Evolutionary conservation across 108 stramenopile genomes (phyloP).

Genomic region (Skeletonema menzelii): DNA sequence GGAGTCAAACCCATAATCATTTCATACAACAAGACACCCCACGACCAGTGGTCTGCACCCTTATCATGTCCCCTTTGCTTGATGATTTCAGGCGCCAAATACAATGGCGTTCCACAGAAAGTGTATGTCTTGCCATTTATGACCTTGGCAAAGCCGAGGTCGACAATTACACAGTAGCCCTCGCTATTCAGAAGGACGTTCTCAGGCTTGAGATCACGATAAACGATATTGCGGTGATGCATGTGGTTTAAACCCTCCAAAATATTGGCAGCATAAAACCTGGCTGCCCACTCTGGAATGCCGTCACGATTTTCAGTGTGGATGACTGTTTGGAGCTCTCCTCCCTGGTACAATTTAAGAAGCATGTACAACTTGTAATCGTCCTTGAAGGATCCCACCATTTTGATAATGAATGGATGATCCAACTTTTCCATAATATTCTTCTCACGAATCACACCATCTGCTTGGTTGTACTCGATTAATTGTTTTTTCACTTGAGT

Average conservation of each 20-base stretch:
- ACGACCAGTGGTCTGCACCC: slow-evolving; percentile 97
- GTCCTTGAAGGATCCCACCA: slow-evolving; percentile 86
- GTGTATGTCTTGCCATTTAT: slow-evolving; percentile 89
- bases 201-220: slow-evolving; percentile 97
- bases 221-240: slow-evolving; percentile 84
- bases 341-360: slow-evolving; percentile 85
- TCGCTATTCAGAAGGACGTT: slow-evolving; percentile 88
- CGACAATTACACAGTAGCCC: slow-evolving; percentile 91
- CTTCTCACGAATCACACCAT: slow-evolving; percentile 73
- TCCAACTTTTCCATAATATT: slow-evolving; percentile 85
- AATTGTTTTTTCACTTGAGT: slow-evolving; percentile 85
- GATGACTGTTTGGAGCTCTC: slow-evolving; percentile 83
- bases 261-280: slow-evolving; percentile 81
- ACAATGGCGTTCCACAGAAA: slow-evolving; percentile 95
- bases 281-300: slow-evolving; percentile 58
- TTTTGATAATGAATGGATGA: slow-evolving; percentile 93
- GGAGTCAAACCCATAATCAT: slow-evolving; percentile 87
- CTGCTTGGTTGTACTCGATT: slow-evolving; percentile 82
- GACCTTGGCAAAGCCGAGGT: slow-evolving; percentile 92
- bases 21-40: slow-evolving; percentile 96
- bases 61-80: slow-evolving; percentile 94
- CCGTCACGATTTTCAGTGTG: slow-evolving; percentile 62
- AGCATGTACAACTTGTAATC: slow-evolving; percentile 84
- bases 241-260: slow-evolving; percentile 64
- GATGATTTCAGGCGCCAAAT: slow-evolving; percentile 96